Conservation (phyloP, 257 asterid genomes). For the Solanum sitiens region DNA sequence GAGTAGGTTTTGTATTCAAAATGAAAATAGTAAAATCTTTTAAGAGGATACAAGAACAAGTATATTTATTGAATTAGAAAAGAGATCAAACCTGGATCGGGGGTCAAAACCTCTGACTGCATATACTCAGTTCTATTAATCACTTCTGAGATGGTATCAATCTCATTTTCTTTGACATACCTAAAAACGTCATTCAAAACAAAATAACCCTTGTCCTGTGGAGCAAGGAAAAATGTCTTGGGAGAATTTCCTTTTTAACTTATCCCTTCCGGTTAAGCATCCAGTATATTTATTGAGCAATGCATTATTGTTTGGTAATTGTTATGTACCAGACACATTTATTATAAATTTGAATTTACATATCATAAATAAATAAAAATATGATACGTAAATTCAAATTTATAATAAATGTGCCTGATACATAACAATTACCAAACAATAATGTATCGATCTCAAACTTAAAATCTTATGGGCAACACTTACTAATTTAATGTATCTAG, state of each 20-base stretch:
- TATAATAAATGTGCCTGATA: too few relatives aligned
- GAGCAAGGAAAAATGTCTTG: slow-evolving; percentile 96
- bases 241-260: slow-evolving; percentile 50
- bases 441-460: too few relatives aligned
- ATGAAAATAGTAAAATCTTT: slow-evolving; percentile 4
- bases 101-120: slow-evolving; percentile 21
- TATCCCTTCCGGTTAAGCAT: slow-evolving; percentile 75
- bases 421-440: too few relatives aligned
- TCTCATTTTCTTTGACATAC: slow-evolving; percentile 50
- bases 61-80: neutral
- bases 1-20: slow-evolving; percentile 45
- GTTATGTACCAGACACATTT: too few relatives aligned
- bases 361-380: too few relatives aligned
- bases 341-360: too few relatives aligned
- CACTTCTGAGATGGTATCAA: slow-evolving; percentile 12
- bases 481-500: too few relatives aligned
- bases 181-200: slow-evolving; percentile 74
- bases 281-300: slow-evolving; percentile 20
- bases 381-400: too few relatives aligned
- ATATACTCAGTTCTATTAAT: slow-evolving; percentile 27
- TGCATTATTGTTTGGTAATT: too few relatives aligned
- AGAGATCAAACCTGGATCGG: slow-evolving; percentile 45
- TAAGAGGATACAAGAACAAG: neutral
- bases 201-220: slow-evolving; percentile 82
- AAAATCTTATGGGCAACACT: too few relatives aligned